Evolutionary conservation across 441 rosid species (phyloP).

Genomic region (Adansonia gregorii): DNA sequence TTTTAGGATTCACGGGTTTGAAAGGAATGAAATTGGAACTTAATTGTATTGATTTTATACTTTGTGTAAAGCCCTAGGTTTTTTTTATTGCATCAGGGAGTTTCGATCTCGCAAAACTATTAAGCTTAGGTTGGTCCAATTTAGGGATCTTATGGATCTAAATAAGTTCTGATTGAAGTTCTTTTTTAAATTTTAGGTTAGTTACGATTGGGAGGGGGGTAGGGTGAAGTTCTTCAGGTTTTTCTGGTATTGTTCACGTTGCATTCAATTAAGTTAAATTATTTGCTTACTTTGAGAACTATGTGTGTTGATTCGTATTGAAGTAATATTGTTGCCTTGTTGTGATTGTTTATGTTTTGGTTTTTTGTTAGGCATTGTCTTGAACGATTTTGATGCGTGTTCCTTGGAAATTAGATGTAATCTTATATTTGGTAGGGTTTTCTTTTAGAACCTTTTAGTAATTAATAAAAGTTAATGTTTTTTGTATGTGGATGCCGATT

Average conservation of each 20-base stretch:
- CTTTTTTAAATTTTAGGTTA: background rate
- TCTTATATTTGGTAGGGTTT: constrained; percentile 11
- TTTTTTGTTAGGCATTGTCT: background rate
- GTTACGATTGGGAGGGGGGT: constrained; percentile 7
- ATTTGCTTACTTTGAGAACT: constrained; percentile 5
- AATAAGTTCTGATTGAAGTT: constrained; percentile 9
- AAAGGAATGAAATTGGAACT: constrained; percentile 5
- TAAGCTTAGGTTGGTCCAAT: constrained; percentile 9
- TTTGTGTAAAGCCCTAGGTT: constrained; percentile 30
- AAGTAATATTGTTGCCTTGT: constrained; percentile 8
- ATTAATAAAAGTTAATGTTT: background rate
- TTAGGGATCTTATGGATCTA: constrained; percentile 27
- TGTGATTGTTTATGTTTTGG: background rate
- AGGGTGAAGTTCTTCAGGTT: constrained; percentile 4
- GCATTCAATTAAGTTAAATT: constrained; percentile 17
- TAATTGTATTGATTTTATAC: constrained; percentile 4
- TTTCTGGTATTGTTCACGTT: background rate
- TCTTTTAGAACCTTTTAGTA: background rate
- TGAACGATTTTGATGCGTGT: background rate
- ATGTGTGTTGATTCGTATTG: background rate
- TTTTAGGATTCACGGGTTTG: background rate
- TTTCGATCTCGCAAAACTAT: too few relatives aligned
- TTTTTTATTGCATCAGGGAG: background rate
- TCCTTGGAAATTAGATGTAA: background rate
- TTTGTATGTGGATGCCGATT: background rate